phyloP scores from a whole-genome alignment of 108 stramenopile genomes.

The Cyclotella atomus region DNA sequence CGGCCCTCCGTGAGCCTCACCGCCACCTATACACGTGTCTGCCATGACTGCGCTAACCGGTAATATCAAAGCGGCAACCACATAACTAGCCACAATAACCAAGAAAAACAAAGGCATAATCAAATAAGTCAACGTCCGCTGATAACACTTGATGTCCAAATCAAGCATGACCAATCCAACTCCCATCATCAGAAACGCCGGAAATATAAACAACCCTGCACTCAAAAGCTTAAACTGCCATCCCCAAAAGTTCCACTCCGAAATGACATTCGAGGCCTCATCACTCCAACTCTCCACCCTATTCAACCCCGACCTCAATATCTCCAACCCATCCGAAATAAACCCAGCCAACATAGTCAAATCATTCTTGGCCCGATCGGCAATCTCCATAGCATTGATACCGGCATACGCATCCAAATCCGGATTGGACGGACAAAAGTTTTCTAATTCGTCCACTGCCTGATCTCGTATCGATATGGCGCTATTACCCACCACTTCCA shows the following conservation, averaged over 20 bases:
- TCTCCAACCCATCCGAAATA: constrained; percentile 26
- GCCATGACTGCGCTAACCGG: constrained; percentile 26
- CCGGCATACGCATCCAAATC: constrained; percentile 22
- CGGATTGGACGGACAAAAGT: constrained; percentile 47
- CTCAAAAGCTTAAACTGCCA: constrained; percentile 39
- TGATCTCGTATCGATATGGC: constrained; percentile 32
- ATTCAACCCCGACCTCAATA: constrained; percentile 9
- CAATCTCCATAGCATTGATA: constrained; percentile 33
- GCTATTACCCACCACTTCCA: constrained; percentile 29
- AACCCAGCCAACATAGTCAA: constrained; percentile 40
- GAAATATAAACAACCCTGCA: constrained; percentile 35
- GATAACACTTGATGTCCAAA: constrained; percentile 36
- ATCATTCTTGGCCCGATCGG: constrained; percentile 23
- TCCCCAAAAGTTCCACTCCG: constrained; percentile 29
- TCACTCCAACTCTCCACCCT: not conserved
- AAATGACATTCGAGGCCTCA: constrained; percentile 2
- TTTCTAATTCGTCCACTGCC: constrained; percentile 26
- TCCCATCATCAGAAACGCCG: constrained; percentile 38
- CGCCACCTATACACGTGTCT: constrained; percentile 44
- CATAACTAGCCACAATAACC: constrained; percentile 23
- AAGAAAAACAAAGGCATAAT: constrained; percentile 43
- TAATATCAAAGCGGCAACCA: constrained; percentile 27
- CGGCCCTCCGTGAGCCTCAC: constrained; percentile 30
- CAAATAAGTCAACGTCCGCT: constrained; percentile 25
- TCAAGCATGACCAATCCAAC: constrained; percentile 47